These are phyloP conservation scores for Erysimum pusillum DNA, from an alignment of 441 rosid species.

Conservation along the genomic window DNA sequence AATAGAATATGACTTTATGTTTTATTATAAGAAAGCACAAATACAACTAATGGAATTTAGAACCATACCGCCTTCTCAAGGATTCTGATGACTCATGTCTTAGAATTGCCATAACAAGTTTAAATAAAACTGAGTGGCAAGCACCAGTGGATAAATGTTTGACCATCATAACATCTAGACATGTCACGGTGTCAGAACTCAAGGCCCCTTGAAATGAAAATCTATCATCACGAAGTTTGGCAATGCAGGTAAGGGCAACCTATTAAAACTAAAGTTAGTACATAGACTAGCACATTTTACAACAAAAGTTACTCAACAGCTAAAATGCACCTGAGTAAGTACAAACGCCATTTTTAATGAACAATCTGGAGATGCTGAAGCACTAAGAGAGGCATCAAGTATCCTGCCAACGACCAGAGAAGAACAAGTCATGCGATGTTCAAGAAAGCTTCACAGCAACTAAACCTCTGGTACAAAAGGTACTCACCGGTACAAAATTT, in stretches of 20 bases:
- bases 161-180: constrained; percentile 84
- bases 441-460: constrained; percentile 30
- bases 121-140: constrained; percentile 84
- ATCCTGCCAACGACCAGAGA: constrained; percentile 64
- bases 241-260: constrained; percentile 99
- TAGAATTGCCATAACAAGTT: constrained; percentile 88
- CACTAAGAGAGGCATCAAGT: constrained; percentile 90
- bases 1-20: constrained; percentile 11
- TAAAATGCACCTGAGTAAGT: constrained; percentile 71
- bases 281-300: constrained; percentile 10
- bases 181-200: constrained; percentile 79
- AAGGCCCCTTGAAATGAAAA: constrained; percentile 72
- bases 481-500: constrained; percentile 83
- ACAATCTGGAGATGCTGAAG: constrained; percentile 98
- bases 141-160: constrained; percentile 95
- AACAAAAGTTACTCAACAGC: constrained; percentile 16
- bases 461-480: constrained; percentile 30
- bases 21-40: constrained; percentile 20
- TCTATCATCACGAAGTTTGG: constrained; percentile 92
- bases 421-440: constrained; percentile 45
- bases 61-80: constrained; percentile 92
- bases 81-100: constrained; percentile 96
- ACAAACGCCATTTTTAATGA: constrained; percentile 92
- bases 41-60: constrained; percentile 27
- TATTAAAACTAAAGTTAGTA: constrained; percentile 47